phyloP scores from a whole-genome alignment of 2,329 filamentous ascomycete genomes.

The Lachnellula suecica region DNA sequence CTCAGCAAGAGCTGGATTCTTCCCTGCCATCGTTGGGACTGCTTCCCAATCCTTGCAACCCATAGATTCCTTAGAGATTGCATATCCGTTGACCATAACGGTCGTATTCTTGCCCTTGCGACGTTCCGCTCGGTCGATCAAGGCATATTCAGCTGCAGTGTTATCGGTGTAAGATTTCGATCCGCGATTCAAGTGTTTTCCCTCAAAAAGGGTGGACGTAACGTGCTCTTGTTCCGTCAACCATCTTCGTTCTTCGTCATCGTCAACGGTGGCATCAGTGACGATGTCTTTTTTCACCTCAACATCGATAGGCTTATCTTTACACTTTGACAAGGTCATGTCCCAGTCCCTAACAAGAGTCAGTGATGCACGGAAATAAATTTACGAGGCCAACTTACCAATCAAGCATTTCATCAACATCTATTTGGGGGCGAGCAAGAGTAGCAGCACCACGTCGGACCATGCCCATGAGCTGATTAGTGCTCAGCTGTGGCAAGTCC shows the following conservation, averaged over 20 bases:
- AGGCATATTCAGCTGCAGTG: constrained; percentile 36
- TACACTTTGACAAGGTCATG: constrained; percentile 52
- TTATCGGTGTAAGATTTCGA: constrained; percentile 28
- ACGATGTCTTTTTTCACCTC: constrained; percentile 34
- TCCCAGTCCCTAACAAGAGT: constrained; percentile 44
- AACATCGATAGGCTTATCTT: constrained; percentile 47
- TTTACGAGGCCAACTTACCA: constrained; percentile 35
- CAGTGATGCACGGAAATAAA: constrained; percentile 2
- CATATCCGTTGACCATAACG: constrained; percentile 54
- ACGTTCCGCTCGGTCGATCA: constrained; percentile 44
- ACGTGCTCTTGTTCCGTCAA: constrained; percentile 55
- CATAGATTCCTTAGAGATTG: constrained; percentile 55
- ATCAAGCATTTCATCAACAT: constrained; percentile 55
- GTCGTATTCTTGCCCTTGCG: constrained; percentile 56
- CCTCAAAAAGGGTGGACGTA: constrained; percentile 56
- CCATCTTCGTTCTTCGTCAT: constrained; percentile 54
- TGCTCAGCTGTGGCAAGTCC: constrained; percentile 50
- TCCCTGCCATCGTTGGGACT: constrained; percentile 55
- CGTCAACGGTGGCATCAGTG: constrained; percentile 33
- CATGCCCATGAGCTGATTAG: constrained; percentile 51
- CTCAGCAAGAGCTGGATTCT: constrained; percentile 51
- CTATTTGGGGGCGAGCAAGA: constrained; percentile 49
- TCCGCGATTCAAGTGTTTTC: constrained; percentile 45
- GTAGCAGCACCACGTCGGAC: constrained; percentile 54
- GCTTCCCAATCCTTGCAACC: constrained; percentile 54